Percentiles rank a stretch among this genome's conserved stretches.
Conservation (phyloP, 306 rosid species). For the Pyrus pyrifolia region DNA sequence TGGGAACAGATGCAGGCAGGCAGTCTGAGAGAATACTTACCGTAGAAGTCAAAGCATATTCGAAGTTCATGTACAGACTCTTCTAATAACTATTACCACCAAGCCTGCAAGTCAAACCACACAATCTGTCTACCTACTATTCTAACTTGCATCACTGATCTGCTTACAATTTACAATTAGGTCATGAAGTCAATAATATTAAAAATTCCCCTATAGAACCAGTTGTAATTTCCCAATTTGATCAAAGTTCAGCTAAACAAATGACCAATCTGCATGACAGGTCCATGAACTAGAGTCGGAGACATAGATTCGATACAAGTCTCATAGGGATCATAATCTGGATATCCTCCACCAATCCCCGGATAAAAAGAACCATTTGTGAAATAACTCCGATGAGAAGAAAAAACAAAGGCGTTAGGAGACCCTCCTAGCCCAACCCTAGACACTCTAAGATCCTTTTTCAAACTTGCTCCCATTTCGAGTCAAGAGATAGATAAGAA, state of each 20-base stretch:
- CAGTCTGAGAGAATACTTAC: conserved; percentile 5
- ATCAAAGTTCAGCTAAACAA: too few relatives aligned
- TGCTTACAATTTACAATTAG: neutral
- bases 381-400: too few relatives aligned
- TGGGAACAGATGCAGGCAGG: neutral
- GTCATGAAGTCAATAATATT: neutral
- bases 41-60: neutral
- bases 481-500: too few relatives aligned
- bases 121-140: neutral
- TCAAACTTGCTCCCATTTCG: too few relatives aligned
- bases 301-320: neutral
- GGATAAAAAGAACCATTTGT: too few relatives aligned
- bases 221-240: too few relatives aligned
- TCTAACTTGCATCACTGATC: neutral
- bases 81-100: neutral
- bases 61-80: neutral
- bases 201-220: neutral
- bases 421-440: too few relatives aligned
- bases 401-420: too few relatives aligned
- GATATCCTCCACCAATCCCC: too few relatives aligned
- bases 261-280: too few relatives aligned
- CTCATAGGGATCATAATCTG: neutral
- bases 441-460: too few relatives aligned
- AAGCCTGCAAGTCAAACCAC: conserved; percentile 35
- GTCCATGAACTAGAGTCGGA: neutral